Evolutionary conservation across 805 yeast genomes (phyloP), one percentile per base, ranked within the genome.

Genomic region (Wickerhamiella qilinensis): DNA sequence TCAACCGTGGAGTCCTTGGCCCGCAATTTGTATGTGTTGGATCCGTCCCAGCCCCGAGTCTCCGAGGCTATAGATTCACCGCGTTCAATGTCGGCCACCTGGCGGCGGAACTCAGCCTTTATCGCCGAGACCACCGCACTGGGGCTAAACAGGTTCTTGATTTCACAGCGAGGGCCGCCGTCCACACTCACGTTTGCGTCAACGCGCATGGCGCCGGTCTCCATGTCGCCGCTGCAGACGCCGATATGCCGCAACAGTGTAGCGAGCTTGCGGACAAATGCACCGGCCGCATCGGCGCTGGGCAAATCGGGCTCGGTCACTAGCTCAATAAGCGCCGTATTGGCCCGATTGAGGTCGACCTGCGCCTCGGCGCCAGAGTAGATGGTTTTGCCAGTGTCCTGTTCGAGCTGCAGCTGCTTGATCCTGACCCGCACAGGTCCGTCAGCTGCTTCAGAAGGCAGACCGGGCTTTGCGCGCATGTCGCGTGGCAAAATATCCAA

Each of bases 31-130:
- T 68, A 63, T 0, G 97, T 88, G 31, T 64, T 60, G 2, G 57
- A 57, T 2, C 95, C 96, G 50, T 78, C 77, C 95, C 96, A 91
- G 16, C 94, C 91, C 52, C 96, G 68, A 0, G 98, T 91, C 51
- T 86, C 94, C 5, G 62, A 50, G n/a, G 47, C 46, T 1, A 58
- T 55, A 3, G 46, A 46, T 28, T 54, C 48, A 0, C 71, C 71
- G 0, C 43, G 43, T 41, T 68, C 52, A 8, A 80, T 53, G 11
- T 66, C 58, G 0, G 53, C 43, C 6, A 73, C 60, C 54, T 91
- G 98, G 41, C 98, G 66, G 16, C 58, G 54, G 51, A 72, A 81
- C 55, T 86, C 97, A 17, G 59, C 62, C 43, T 69, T 66, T 20
- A 85, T 69, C 0, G 98, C 95, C 38, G 70, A 72, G 12, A 69